phyloP scores from a whole-genome alignment of 345 rosid species.

The Hypericum perforatum region DNA sequence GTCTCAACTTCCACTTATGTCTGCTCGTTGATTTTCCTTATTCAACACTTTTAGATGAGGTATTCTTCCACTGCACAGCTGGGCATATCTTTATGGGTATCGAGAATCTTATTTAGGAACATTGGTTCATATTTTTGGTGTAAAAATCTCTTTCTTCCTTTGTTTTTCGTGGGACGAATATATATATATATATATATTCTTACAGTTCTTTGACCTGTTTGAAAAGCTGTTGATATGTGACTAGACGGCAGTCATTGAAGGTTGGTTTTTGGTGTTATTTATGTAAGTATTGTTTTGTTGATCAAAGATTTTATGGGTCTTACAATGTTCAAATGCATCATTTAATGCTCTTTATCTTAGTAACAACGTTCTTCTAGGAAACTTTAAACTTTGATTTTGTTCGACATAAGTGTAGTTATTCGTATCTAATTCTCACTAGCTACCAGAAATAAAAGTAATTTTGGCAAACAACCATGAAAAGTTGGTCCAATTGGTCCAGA shows the following conservation, averaged over 20 bases:
- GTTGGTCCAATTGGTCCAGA: slow-evolving; percentile 51
- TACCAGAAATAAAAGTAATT: slow-evolving; percentile 70
- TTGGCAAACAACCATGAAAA: slow-evolving; percentile 74
- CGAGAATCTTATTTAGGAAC: too few species aligned
- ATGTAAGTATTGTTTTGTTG: too few species aligned
- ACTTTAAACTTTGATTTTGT: neutral
- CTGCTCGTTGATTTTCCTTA: slow-evolving; percentile 2
- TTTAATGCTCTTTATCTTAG: too few species aligned
- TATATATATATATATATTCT: neutral
- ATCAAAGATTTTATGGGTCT: too few species aligned
- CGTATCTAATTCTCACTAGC: slow-evolving; percentile 96
- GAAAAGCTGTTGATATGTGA: slow-evolving; percentile 85
- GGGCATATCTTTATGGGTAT: too few species aligned
- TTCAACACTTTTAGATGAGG: slow-evolving; percentile 72
- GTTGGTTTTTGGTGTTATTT: slow-evolving; percentile 30
- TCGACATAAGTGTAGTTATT: slow-evolving; percentile 44
- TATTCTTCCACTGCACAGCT: slow-evolving; percentile 17
- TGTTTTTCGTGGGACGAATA: neutral
- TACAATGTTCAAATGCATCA: too few species aligned
- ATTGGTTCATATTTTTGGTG: too few species aligned
- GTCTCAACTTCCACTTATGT: neutral
- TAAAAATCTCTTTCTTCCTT: too few species aligned
- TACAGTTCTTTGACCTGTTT: slow-evolving; percentile 73
- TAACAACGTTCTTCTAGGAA: too few species aligned
- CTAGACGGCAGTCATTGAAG: slow-evolving; percentile 95